Conservation (phyloP, 2,329 filamentous ascomycete genomes). For the Fusarium temperatum region DNA sequence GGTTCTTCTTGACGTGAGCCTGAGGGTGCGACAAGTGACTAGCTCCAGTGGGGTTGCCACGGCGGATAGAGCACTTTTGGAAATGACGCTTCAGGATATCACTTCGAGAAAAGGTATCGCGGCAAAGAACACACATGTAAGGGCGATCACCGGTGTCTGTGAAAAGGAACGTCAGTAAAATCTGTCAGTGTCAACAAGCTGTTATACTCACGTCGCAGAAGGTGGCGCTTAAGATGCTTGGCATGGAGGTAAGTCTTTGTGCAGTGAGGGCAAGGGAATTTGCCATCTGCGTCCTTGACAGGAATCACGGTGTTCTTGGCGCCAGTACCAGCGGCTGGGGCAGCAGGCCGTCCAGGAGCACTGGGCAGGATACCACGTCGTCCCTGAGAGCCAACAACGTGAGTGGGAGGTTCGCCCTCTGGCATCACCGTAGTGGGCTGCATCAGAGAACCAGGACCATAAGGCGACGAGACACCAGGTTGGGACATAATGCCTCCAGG, state of each 20-base stretch:
- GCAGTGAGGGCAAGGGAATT: conserved; percentile 97
- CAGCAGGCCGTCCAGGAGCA: conserved; percentile 84
- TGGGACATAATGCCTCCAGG: conserved; percentile 71
- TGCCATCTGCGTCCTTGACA: conserved; percentile 95
- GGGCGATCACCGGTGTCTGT: conserved; percentile 96
- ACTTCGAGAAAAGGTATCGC: conserved; percentile 96
- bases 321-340: conserved; percentile 74
- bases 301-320: conserved; percentile 86
- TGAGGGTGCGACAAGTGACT: conserved; percentile 94
- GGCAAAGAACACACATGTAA: conserved; percentile 97
- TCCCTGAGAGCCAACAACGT: conserved; percentile 95
- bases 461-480: conserved; percentile 66
- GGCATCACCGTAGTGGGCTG: conserved; percentile 63
- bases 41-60: conserved; percentile 93
- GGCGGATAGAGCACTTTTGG: conserved; percentile 96
- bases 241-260: conserved; percentile 98
- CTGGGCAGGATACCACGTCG: conserved; percentile 91
- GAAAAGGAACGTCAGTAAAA: conserved; percentile 41
- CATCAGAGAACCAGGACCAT: conserved; percentile 67
- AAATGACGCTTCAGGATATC: conserved; percentile 99
- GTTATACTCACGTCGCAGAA: conserved; percentile 85
- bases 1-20: conserved; percentile 84
- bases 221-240: conserved; percentile 96
- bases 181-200: conserved; percentile 39
- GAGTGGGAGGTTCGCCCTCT: conserved; percentile 75